Percentiles rank a stretch among this genome's conserved stretches.
phyloP scores from a whole-genome alignment of 345 rosid species.

The Rhizophora mangle region DNA sequence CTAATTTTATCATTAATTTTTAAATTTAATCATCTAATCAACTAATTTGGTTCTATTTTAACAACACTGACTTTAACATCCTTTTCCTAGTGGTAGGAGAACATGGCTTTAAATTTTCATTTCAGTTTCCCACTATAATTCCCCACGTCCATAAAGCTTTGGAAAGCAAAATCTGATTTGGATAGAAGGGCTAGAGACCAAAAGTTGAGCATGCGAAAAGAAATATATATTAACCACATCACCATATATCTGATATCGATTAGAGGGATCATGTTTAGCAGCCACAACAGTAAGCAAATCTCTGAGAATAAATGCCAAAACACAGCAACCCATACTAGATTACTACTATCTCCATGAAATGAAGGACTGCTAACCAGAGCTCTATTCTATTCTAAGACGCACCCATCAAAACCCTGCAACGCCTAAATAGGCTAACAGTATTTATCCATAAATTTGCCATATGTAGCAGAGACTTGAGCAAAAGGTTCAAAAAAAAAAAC shows the following conservation, averaged over 20 bases:
- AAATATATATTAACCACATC: background rate
- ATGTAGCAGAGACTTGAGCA: background rate
- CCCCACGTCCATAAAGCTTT: too few species aligned
- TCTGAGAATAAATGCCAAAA: conserved; percentile 2
- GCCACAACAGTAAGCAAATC: conserved; percentile 9
- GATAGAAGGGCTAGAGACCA: background rate
- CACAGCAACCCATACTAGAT: background rate
- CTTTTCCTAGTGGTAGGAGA: too few species aligned
- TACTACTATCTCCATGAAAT: background rate
- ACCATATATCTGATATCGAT: conserved; percentile 24
- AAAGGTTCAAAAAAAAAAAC: background rate
- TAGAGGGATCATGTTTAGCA: conserved; percentile 17
- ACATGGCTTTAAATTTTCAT: too few species aligned
- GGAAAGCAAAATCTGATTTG: background rate
- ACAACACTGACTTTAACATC: too few species aligned
- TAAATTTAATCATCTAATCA: too few species aligned
- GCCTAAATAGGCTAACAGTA: background rate
- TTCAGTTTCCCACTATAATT: too few species aligned
- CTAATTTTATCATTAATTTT: too few species aligned
- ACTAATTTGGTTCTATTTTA: too few species aligned
- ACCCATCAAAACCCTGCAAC: background rate
- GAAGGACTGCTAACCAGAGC: background rate
- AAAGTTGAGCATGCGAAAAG: background rate
- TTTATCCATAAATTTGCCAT: background rate
- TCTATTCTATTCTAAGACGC: background rate